Evolutionary conservation across 2,329 filamentous ascomycete species (phyloP).

Genomic region (Pseudonectria buxi): DNA sequence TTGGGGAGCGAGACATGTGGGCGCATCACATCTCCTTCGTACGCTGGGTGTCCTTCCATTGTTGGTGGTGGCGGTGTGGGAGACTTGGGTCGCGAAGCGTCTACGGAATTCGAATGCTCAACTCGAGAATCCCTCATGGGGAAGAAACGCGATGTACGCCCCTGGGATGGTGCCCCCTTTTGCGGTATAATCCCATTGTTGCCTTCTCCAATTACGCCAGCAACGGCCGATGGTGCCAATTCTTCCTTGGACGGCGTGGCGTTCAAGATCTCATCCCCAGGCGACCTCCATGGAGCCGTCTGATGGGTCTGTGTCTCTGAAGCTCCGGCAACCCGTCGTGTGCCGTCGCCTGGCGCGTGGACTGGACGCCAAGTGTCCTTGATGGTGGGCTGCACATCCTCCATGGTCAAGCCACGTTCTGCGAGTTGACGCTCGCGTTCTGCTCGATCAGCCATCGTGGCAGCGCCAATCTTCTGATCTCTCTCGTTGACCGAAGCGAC

Average conservation of each 20-base stretch:
- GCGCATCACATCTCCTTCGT: slow-evolving; percentile 56
- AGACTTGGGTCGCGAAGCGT: slow-evolving; percentile 43
- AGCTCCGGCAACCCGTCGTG: slow-evolving; percentile 20
- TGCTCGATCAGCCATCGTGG: slow-evolving; percentile 31
- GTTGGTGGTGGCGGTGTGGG: slow-evolving; percentile 68
- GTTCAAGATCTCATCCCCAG: slow-evolving; percentile 21
- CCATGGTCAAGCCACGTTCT: slow-evolving; percentile 37
- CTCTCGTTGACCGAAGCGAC: slow-evolving; percentile 36
- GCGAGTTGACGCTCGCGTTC: slow-evolving; percentile 38
- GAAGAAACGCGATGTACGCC: slow-evolving; percentile 55
- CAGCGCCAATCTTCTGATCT: slow-evolving; percentile 38
- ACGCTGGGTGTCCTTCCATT: slow-evolving; percentile 64
- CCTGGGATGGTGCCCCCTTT: slow-evolving; percentile 34
- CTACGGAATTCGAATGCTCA: slow-evolving; percentile 30
- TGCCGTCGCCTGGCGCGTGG: slow-evolving; percentile 31
- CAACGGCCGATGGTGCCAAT: slow-evolving; percentile 11
- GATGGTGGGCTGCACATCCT: slow-evolving; percentile 41
- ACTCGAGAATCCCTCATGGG: slow-evolving; percentile 45
- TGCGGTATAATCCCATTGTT: slow-evolving; percentile 21
- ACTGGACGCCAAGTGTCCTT: slow-evolving; percentile 49
- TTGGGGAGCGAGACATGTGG: slow-evolving; percentile 66
- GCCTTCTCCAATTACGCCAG: slow-evolving; percentile 24
- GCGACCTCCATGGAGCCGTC: slow-evolving; percentile 23
- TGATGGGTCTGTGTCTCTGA: slow-evolving; percentile 24
- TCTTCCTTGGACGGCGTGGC: slow-evolving; percentile 15